A percentile compares a stretch with the other conserved stretches of the same genome.
Evolutionary conservation across 495 filamentous ascomycete species (phyloP).

Genomic region (Alectoria sarmentosa): DNA sequence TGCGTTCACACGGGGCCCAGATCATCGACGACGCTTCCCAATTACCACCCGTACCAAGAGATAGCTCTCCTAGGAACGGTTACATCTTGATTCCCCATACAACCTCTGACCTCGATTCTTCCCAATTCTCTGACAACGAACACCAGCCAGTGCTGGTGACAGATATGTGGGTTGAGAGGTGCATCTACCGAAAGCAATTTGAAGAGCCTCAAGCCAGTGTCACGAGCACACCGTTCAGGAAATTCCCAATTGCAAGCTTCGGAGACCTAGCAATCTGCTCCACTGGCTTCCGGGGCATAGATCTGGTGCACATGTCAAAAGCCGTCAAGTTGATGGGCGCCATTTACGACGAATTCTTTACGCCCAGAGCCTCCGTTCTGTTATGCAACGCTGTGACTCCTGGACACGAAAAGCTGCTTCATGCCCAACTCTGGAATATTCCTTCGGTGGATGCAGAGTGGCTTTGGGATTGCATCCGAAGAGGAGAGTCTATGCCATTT

Average conservation of each 20-base stretch:
- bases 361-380: conserved; percentile 57
- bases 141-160: conserved; percentile 56
- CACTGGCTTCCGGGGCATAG: conserved; percentile 75
- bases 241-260: conserved; percentile 64
- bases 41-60: conserved; percentile 36
- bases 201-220: conserved; percentile 63
- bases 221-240: conserved; percentile 65
- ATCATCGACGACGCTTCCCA: conserved; percentile 38
- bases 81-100: conserved; percentile 53
- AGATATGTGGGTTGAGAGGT: conserved; percentile 89
- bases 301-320: conserved; percentile 76
- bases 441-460: conserved; percentile 72
- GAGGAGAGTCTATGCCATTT: conserved; percentile 46
- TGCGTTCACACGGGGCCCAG: conserved; percentile 47
- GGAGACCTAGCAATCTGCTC: conserved; percentile 62
- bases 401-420: conserved; percentile 70
- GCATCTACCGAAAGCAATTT: conserved; percentile 64
- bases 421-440: conserved; percentile 64
- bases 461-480: conserved; percentile 73
- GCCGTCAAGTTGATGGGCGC: conserved; percentile 68
- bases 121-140: conserved; percentile 38
- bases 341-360: conserved; percentile 68
- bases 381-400: conserved; percentile 53
- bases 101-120: conserved; percentile 32
- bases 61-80: conserved; percentile 36